These are phyloP conservation scores for Coprinopsis marcescibilis DNA, from an alignment of 768 basidiomycete species.

Conservation along the genomic window DNA sequence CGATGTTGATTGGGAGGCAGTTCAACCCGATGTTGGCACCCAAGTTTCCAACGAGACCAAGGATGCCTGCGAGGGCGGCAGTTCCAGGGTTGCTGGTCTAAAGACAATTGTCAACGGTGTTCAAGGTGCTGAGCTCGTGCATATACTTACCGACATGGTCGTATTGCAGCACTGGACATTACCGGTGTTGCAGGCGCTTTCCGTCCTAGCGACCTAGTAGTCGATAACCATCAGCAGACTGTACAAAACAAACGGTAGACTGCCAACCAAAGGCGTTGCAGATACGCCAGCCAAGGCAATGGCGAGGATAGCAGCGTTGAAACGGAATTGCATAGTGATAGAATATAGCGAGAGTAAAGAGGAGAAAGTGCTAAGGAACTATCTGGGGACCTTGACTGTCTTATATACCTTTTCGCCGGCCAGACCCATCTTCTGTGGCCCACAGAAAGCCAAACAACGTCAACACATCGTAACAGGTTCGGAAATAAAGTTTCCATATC, in stretches of 20 bases:
- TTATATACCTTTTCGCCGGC: not conserved
- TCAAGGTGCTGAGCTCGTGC: not conserved
- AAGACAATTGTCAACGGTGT: not conserved
- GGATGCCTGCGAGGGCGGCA: constrained; percentile 4
- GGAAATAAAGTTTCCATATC: not conserved
- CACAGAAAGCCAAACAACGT: not conserved
- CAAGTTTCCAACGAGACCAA: constrained; percentile 4
- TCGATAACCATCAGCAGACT: not conserved
- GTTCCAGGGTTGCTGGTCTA: not conserved
- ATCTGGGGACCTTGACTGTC: not conserved
- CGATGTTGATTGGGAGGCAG: constrained; percentile 18
- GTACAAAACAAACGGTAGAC: not conserved
- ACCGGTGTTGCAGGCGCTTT: constrained; percentile 17
- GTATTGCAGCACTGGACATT: constrained; percentile 21
- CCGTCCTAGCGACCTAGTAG: constrained; percentile 15
- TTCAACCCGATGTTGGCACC: constrained; percentile 9
- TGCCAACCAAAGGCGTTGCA: constrained; percentile 21
- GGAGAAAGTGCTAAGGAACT: not conserved
- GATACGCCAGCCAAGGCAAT: constrained; percentile 19
- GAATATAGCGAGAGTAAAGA: constrained; percentile 7
- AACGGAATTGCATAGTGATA: constrained; percentile 18
- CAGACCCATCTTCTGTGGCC: not conserved
- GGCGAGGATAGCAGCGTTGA: constrained; percentile 9
- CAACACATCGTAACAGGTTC: constrained; percentile 1
- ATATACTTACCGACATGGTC: constrained; percentile 10